These are phyloP conservation scores for Ceratorhiza oryzae-sativae DNA, from an alignment of 1,284 basidiomycete genomes.

Conservation along the genomic window DNA sequence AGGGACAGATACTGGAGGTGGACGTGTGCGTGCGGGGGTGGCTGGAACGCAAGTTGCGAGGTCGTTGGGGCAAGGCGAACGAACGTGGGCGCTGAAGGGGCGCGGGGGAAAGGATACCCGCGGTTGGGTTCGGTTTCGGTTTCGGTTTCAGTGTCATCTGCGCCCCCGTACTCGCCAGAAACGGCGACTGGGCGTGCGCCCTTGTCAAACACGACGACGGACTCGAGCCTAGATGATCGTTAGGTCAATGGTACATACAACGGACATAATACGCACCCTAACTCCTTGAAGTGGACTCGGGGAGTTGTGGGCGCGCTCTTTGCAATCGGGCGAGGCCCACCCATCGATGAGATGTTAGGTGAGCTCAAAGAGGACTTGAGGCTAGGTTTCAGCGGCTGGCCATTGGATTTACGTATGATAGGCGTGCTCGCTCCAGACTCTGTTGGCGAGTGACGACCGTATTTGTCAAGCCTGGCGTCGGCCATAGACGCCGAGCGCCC, in stretches of 20 bases:
- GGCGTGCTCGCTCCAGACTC: constrained; percentile 23
- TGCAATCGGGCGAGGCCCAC: constrained; percentile 17
- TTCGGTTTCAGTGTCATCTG: constrained; percentile 45
- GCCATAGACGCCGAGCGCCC: constrained; percentile 36
- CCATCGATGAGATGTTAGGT: constrained; percentile 34
- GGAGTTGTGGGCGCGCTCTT: constrained; percentile 35
- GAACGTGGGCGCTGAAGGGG: constrained; percentile 10
- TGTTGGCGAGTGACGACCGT: constrained; percentile 3
- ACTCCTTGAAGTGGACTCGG: constrained; percentile 33
- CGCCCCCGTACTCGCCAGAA: constrained; percentile 38
- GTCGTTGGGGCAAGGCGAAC: constrained; percentile 34
- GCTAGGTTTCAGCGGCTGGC: constrained; percentile 32
- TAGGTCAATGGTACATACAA: constrained; percentile 3
- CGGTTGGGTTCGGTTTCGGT: constrained; percentile 43
- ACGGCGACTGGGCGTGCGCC: constrained; percentile 42
- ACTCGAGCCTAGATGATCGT: constrained; percentile 39
- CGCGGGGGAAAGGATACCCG: constrained; percentile 43
- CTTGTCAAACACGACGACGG: constrained; percentile 43
- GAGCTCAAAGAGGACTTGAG: constrained; percentile 38
- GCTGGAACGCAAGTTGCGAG: constrained; percentile 24
- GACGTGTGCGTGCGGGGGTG: constrained; percentile 28
- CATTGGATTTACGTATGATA: constrained; percentile 33
- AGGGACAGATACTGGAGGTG: constrained; percentile 49
- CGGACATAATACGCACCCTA: constrained; percentile 26
- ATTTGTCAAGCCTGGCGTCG: constrained; percentile 7